Percentiles rank a stretch among this genome's conserved stretches.
Conservation (phyloP, 2,329 filamentous ascomycete species). For the Stagonosporopsis tanaceti region DNA sequence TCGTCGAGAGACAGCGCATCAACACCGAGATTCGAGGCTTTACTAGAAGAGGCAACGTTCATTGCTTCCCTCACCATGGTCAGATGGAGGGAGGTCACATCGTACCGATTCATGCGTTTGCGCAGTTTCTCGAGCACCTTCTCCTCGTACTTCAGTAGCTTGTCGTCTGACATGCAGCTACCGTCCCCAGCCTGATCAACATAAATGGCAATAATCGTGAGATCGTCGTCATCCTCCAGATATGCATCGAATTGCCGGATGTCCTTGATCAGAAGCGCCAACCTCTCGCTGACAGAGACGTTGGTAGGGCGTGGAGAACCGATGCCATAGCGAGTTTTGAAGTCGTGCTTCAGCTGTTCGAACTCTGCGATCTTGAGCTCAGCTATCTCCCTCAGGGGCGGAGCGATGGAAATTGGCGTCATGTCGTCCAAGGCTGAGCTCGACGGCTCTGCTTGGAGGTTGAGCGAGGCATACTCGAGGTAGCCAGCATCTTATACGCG, state of each 20-base stretch:
- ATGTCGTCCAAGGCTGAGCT: neutral
- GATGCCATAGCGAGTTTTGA: conserved; percentile 56
- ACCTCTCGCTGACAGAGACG: conserved; percentile 32
- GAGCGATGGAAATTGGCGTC: conserved; percentile 24
- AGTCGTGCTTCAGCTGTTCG: conserved; percentile 59
- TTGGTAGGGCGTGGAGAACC: conserved; percentile 34
- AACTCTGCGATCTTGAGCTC: conserved; percentile 64
- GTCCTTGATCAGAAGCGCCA: conserved; percentile 48
- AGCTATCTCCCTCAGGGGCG: conserved; percentile 31
- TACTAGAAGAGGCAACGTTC: conserved; percentile 40
- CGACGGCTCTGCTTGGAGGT: neutral
- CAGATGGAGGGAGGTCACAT: conserved; percentile 65
- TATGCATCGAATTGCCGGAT: conserved; percentile 47
- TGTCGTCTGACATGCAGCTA: conserved; percentile 58
- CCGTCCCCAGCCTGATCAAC: conserved; percentile 63
- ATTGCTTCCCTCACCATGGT: conserved; percentile 54
- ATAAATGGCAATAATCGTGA: conserved; percentile 59
- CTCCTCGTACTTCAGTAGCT: conserved; percentile 58
- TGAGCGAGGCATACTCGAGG: neutral
- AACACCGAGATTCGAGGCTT: conserved; percentile 19
- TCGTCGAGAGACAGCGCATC: conserved; percentile 40
- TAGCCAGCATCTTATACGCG: neutral
- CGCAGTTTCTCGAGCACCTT: conserved; percentile 58
- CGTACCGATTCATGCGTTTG: conserved; percentile 62
- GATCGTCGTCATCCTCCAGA: conserved; percentile 44